Base-by-base conservation (phyloP, 2,329 filamentous ascomycete genomes). In the Apiospora kogelbergensis region DNA sequence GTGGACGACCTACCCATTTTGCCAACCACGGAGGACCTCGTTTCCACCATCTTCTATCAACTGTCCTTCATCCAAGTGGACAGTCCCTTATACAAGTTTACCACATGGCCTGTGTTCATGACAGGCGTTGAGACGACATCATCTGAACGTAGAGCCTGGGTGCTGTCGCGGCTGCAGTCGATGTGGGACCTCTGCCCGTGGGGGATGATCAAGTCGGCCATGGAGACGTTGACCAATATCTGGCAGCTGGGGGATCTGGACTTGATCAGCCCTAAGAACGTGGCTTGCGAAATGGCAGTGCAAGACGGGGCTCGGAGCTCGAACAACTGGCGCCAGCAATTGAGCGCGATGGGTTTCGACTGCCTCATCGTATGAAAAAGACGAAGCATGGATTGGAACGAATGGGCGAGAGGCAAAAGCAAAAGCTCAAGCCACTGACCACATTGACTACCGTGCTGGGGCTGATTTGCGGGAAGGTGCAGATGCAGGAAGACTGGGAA, bases 91-190 rank as follows among this genome's bases (percentile, higher is more conserved):
- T 89, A 88, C 79, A 89, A 88, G 74, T 87, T 85, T 9, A 88
- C 86, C 2, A 84, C 84, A n/a, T 89, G 87, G 87, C 86, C 87
- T 1, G 81, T 86, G 0, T 89, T 89, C 71, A 82, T 89, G 40
- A 85, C 85, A 2, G 87, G 87, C 1, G 86, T 86, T 0, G 87
- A 89, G 73, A 84, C 85, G 3, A 81, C 81, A 53, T 81, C 86
- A 67, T 76, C 78, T 0, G 77, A 80, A 44, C 83, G 83, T 68
- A 80, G 86, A 46, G 79, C 77, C 3, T 88, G 86, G 86, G 82
- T 85, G n/a, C 78, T 87, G 74, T 79, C 83, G 66, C 82, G 84
- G 15, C 74, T 86, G 57, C 74, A 82, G 70, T 78, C 78, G 42
- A 83, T 85, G 74, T 82, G 82, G 77, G 78, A 80, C 24, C 78